phyloP scores from a whole-genome alignment of 352 stramenopile species.

The Thraustochytrium sp. region DNA sequence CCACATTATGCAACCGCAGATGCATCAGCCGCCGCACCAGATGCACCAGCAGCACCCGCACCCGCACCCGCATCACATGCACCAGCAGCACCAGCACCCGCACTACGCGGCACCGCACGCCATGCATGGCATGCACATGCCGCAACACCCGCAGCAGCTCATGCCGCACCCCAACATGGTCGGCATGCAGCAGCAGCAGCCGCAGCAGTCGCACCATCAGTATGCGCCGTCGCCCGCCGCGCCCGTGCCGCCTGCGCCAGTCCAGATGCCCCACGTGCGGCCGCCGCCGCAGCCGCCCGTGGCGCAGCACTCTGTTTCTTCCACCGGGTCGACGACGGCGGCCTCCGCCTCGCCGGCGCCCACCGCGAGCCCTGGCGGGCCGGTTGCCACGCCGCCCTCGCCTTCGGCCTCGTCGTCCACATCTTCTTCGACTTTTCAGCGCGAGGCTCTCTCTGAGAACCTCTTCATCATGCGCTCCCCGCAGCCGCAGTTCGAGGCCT shows the following conservation, averaged over 20 bases:
- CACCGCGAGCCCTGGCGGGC: no score
- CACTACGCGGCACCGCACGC: not conserved
- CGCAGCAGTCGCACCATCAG: not conserved
- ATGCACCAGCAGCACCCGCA: not conserved
- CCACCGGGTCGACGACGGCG: no score
- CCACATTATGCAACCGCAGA: no score
- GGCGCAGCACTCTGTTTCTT: not conserved
- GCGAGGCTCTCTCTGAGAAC: not conserved
- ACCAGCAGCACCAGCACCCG: not conserved
- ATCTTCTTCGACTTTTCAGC: no score
- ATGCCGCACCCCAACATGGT: not conserved
- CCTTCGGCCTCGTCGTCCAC: no score
- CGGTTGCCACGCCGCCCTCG: no score
- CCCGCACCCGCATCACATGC: not conserved
- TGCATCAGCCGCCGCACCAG: not conserved
- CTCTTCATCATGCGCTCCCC: constrained; percentile 11
- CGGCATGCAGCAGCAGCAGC: not conserved
- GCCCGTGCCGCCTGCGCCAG: not conserved
- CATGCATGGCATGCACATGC: no score
- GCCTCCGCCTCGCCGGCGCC: no score
- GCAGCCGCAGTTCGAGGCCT: not conserved
- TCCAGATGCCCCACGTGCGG: not conserved
- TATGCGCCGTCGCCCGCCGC: not conserved
- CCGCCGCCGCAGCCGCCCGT: not conserved
- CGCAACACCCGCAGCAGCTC: no score